Conservation (phyloP, 2,329 filamentous ascomycete species). For the Botrytis hyacinthi region DNA sequence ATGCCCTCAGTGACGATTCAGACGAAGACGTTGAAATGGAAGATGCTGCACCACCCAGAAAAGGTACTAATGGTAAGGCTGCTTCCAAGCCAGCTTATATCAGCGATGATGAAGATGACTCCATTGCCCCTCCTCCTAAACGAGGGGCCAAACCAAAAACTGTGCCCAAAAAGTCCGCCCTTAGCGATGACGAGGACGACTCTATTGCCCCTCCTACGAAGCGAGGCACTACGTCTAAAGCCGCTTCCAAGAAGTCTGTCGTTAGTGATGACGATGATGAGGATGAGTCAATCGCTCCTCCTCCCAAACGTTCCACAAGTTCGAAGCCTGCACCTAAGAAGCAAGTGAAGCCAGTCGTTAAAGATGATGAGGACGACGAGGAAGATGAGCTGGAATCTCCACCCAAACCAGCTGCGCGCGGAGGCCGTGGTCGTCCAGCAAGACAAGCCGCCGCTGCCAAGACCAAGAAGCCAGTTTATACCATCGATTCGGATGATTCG, state of each 20-base stretch:
- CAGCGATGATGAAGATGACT: conserved; percentile 27
- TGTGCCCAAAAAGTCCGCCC: conserved; percentile 27
- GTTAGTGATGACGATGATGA: conserved; percentile 17
- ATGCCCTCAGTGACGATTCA: conserved; percentile 33
- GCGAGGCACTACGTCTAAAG: conserved; percentile 28
- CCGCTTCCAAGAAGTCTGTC: conserved; percentile 10
- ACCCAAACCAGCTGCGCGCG: conserved; percentile 37
- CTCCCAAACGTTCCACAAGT: conserved; percentile 6
- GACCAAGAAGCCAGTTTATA: conserved; percentile 18
- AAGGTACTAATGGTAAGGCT: conserved; percentile 15
- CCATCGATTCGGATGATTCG: conserved; percentile 30
- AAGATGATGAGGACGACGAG: conserved; percentile 35
- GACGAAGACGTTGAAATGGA: conserved; percentile 30
- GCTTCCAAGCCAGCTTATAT: conserved; percentile 13
- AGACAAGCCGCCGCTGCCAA: conserved; percentile 16
- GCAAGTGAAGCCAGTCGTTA: conserved; percentile 10
- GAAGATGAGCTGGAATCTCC: conserved; percentile 26
- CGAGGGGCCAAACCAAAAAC: conserved; percentile 23
- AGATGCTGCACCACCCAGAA: conserved; percentile 20
- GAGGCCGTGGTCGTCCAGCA: conserved; percentile 18
- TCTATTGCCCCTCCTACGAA: conserved; percentile 39
- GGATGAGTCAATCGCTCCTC: conserved; percentile 9
- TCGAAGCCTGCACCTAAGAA: conserved; percentile 20
- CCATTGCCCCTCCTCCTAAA: conserved; percentile 20
- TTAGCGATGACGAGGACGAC: conserved; percentile 34